Evolutionary conservation across 148 eudicot genomes (phyloP).

Genomic region (Rhododendron griersonianum): DNA sequence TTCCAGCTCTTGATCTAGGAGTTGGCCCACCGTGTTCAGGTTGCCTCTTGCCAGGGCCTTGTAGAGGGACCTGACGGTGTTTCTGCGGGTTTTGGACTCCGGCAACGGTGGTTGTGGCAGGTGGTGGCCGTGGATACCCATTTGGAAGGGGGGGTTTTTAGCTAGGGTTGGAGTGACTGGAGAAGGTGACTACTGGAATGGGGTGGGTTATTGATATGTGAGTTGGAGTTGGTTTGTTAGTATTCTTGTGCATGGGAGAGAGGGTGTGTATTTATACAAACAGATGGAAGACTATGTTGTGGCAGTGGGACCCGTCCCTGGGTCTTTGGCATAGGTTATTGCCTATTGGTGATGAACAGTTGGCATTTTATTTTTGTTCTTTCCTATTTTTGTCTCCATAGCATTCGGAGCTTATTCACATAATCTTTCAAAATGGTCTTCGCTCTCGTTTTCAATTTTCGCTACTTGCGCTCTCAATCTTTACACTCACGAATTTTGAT

Average conservation of each 20-base stretch:
- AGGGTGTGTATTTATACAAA: neutral
- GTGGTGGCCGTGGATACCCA: neutral
- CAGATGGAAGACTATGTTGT: neutral
- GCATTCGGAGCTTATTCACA: too few species aligned
- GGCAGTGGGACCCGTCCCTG: neutral
- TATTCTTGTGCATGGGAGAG: neutral
- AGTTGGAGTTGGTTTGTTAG: neutral
- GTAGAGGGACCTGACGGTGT: neutral
- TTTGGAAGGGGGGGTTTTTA: neutral
- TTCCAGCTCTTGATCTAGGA: neutral
- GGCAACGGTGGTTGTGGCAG: neutral
- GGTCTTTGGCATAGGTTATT: neutral
- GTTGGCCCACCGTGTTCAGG: neutral
- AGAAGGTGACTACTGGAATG: neutral
- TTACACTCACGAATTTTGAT: too few species aligned
- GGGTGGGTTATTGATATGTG: neutral
- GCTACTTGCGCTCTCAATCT: too few species aligned
- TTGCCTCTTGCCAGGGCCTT: neutral
- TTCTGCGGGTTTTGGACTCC: neutral
- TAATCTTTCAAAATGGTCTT: too few species aligned
- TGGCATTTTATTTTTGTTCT: neutral
- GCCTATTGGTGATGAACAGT: neutral
- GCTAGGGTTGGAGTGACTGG: neutral
- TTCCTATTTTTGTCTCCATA: too few species aligned
- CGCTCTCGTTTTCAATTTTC: too few species aligned